Evolutionary conservation across 306 rosid species (phyloP).

Genomic region (Luffa aegyptiaca): DNA sequence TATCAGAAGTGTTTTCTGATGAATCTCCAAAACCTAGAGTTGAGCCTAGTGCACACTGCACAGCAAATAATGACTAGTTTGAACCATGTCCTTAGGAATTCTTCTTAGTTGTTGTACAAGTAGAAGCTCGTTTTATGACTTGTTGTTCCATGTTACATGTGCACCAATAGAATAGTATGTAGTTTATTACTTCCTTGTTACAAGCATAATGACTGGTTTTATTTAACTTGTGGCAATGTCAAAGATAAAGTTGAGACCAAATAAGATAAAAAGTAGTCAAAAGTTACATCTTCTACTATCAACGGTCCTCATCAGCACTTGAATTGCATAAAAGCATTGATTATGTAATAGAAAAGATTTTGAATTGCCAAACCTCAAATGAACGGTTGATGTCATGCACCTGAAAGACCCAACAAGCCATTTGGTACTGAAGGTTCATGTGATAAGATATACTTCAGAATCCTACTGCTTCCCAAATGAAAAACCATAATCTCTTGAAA

Average conservation of each 20-base stretch:
- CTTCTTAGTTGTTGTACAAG: not conserved
- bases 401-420: not conserved
- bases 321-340: not conserved
- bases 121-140: not conserved
- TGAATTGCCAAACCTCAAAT: not conserved
- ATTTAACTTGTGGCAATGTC: not conserved
- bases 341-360: not conserved
- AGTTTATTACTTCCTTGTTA: not conserved
- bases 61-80: not conserved
- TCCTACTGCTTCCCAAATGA: slow-evolving; percentile 64
- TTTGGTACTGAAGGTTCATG: not conserved
- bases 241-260: not conserved
- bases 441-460: not conserved
- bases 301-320: not conserved
- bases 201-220: not conserved
- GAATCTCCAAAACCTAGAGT: not conserved
- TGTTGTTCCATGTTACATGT: not conserved
- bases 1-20: not conserved
- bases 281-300: not conserved
- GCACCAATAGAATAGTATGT: not conserved
- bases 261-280: not conserved
- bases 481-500: slow-evolving; percentile 55
- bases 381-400: not conserved
- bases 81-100: not conserved
- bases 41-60: not conserved